Percentiles rank a stretch among this genome's conserved stretches.
These are phyloP conservation scores for Talinum fruticosum DNA, from an alignment of 148 eudicot species.

Conservation along the genomic window DNA sequence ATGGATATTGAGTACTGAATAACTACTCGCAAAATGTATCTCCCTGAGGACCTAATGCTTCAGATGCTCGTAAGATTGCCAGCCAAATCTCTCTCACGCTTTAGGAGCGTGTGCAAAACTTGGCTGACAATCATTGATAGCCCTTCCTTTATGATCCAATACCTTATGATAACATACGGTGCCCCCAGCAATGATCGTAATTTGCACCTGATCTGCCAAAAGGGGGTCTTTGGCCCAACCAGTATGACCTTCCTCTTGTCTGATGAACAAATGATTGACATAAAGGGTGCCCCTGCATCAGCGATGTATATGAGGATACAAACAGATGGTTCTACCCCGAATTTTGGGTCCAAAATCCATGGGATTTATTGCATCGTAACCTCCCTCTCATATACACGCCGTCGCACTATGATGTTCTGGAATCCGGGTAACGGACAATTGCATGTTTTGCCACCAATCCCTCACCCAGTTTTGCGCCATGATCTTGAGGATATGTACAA, in stretches of 20 bases:
- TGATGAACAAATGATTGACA: not conserved
- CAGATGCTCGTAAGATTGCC: not conserved
- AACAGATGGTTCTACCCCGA: not conserved
- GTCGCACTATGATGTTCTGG: not conserved
- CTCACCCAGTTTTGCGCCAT: not conserved
- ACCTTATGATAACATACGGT: not conserved
- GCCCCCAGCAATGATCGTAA: not conserved
- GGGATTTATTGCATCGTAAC: not conserved
- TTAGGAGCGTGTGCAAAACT: not conserved
- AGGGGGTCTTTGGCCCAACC: not conserved
- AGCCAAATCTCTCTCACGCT: not conserved
- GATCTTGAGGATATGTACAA: not conserved
- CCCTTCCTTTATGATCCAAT: not conserved
- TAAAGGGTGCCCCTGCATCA: not conserved
- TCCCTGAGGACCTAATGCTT: not conserved
- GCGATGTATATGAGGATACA: not conserved
- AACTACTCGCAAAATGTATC: not conserved
- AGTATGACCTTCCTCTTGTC: not conserved
- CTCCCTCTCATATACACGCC: not conserved
- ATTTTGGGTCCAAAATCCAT: not conserved
- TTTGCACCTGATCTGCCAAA: not conserved
- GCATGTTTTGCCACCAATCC: slow-evolving; percentile 4
- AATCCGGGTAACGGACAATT: slow-evolving; percentile 3
- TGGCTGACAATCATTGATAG: not conserved
- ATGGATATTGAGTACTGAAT: too few relatives aligned